Percentiles rank a stretch among this genome's conserved stretches.
Conservation (phyloP, 129 eudicot species). For the Flaveria robusta region DNA sequence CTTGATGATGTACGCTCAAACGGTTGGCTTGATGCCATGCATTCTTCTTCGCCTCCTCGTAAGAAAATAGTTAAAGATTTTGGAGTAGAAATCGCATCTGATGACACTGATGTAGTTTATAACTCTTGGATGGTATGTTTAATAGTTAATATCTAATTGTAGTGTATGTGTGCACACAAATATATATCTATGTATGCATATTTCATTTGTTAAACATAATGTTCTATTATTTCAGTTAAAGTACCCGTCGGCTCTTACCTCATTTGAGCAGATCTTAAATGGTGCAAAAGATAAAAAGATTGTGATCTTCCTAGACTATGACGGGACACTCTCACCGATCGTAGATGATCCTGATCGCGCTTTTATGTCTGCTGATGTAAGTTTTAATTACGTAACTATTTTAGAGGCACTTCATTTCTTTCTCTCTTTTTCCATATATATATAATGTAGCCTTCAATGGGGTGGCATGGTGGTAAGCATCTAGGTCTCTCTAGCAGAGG, state of each 20-base stretch:
- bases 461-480: not conserved
- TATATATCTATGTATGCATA: not conserved
- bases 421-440: not conserved
- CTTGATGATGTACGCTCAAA: slow-evolving; percentile 80
- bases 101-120: slow-evolving; percentile 61
- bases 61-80: slow-evolving; percentile 61
- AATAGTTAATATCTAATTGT: not conserved
- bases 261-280: slow-evolving; percentile 54
- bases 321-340: slow-evolving; percentile 94
- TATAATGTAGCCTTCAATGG: not conserved
- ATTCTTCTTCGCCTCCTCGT: slow-evolving; percentile 87
- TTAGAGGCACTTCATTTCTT: not conserved
- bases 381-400: slow-evolving; percentile 14
- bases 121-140: slow-evolving; percentile 75
- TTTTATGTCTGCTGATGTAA: slow-evolving; percentile 85
- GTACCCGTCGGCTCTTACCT: slow-evolving; percentile 78
- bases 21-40: slow-evolving; percentile 94
- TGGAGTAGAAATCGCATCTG: slow-evolving; percentile 52
- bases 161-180: not conserved
- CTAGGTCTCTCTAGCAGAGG: not conserved
- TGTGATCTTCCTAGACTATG: slow-evolving; percentile 85
- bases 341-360: slow-evolving; percentile 99
- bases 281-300: slow-evolving; percentile 61
- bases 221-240: slow-evolving; percentile 44
- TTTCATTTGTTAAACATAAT: not conserved